Conservation (phyloP, 164 flowering plant species). For the Stephania cephalantha region DNA sequence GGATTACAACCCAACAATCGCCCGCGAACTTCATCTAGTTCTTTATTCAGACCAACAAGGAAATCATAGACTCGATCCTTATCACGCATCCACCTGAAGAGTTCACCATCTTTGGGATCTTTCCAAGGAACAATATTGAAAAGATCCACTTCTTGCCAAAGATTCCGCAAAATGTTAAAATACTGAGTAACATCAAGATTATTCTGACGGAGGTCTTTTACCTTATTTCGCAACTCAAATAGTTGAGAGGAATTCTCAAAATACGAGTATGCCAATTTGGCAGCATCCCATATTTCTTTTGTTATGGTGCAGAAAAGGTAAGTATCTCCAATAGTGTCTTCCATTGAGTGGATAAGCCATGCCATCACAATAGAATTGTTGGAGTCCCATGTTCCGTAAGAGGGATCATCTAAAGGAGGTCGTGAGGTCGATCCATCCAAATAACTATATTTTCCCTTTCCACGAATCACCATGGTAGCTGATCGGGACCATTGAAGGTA, state of each 20-base stretch:
- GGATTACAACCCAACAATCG: background rate
- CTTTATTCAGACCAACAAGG: background rate
- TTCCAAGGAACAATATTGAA: background rate
- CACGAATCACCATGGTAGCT: background rate
- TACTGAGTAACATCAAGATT: background rate
- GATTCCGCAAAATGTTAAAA: background rate
- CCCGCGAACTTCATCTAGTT: background rate
- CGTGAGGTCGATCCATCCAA: too few species aligned
- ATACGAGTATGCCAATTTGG: background rate
- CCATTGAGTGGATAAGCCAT: constrained; percentile 12
- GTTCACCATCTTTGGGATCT: background rate
- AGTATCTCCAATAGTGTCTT: constrained; percentile 5
- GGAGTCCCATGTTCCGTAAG: background rate
- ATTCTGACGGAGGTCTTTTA: too few species aligned
- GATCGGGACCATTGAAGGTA: background rate
- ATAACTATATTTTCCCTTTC: background rate
- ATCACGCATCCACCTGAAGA: background rate
- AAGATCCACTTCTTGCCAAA: background rate
- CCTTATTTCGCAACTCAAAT: background rate
- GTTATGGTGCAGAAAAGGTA: constrained; percentile 2
- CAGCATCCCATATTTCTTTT: constrained; percentile 8
- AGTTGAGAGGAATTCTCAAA: background rate
- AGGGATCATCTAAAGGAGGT: background rate
- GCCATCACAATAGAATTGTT: constrained; percentile 12
- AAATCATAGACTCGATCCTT: background rate